Conservation (phyloP, 192 early-diverging fungal genomes). For the Backusella macrospora region DNA sequence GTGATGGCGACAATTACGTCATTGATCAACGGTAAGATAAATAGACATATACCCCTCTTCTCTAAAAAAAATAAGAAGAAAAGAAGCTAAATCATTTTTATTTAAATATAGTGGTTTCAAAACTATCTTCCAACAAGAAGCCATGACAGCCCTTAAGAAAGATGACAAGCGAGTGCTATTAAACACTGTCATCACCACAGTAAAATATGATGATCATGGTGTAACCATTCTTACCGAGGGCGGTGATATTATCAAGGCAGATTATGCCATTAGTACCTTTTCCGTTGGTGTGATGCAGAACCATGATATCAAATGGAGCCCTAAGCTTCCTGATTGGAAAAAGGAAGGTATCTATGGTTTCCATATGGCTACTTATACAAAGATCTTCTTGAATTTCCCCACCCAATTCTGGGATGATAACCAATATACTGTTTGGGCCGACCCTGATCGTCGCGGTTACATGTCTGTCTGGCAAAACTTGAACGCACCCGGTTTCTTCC, state of each 20-base stretch:
- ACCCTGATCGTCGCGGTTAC: constrained; percentile 33
- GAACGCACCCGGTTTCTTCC: constrained; percentile 37
- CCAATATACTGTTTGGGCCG: constrained; percentile 41
- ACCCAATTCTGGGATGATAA: constrained; percentile 42
- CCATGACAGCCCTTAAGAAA: constrained; percentile 28
- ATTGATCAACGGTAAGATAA: constrained; percentile 33
- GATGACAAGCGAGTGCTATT: constrained; percentile 33
- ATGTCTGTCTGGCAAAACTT: constrained; percentile 40
- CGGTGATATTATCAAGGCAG: constrained; percentile 35
- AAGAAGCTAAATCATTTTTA: neutral
- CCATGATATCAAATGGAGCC: constrained; percentile 36
- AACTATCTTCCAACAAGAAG: constrained; percentile 38
- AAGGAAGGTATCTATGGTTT: constrained; percentile 40
- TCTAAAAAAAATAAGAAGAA: too few species aligned
- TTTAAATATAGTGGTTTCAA: constrained; percentile 37
- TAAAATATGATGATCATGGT: constrained; percentile 27
- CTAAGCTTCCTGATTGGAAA: constrained; percentile 43
- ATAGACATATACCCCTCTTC: neutral
- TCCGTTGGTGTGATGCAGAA: constrained; percentile 45
- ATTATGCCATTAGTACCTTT: constrained; percentile 47
- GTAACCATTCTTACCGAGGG: constrained; percentile 38
- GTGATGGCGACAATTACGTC: constrained; percentile 34
- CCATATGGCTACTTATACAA: constrained; percentile 47
- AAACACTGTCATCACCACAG: constrained; percentile 30
- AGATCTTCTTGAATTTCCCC: constrained; percentile 45